Percentiles rank a stretch among this genome's conserved stretches.
Conservation (phyloP, 1,284 basidiomycete genomes). For the Xerocomus nothofagi region DNA sequence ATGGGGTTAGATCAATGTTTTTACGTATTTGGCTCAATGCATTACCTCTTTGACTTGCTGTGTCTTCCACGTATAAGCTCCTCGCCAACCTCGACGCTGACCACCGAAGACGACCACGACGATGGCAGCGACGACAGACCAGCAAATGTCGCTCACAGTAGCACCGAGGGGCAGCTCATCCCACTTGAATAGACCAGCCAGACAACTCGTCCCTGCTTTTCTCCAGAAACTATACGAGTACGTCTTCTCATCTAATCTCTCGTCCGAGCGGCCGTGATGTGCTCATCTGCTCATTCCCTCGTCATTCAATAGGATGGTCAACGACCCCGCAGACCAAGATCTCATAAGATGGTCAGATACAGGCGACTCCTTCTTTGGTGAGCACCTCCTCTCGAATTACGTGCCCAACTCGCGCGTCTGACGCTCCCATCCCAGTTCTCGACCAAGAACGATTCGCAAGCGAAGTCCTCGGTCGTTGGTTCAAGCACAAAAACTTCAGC, state of each 20-base stretch:
- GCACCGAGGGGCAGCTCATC: slow-evolving; percentile 41
- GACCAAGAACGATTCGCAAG: slow-evolving; percentile 92
- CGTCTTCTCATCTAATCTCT: slow-evolving; percentile 35
- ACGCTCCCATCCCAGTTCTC: slow-evolving; percentile 58
- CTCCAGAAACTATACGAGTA: slow-evolving; percentile 92
- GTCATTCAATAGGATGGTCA: slow-evolving; percentile 74
- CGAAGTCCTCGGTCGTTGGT: slow-evolving; percentile 90
- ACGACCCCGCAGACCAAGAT: slow-evolving; percentile 78
- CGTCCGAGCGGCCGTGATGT: slow-evolving; percentile 7
- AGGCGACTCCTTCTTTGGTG: slow-evolving; percentile 90
- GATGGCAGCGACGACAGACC: slow-evolving; percentile 33
- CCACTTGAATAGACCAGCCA: slow-evolving; percentile 51
- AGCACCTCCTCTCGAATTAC: slow-evolving; percentile 26
- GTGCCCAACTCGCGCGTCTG: slow-evolving; percentile 2
- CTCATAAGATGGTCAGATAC: slow-evolving; percentile 89
- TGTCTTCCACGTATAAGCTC: slow-evolving; percentile 13
- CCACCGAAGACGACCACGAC: slow-evolving; percentile 13
- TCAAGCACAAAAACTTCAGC: slow-evolving; percentile 95
- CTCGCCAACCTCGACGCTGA: neutral
- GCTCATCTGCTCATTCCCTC: slow-evolving; percentile 4
- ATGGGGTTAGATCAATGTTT: slow-evolving; percentile 5
- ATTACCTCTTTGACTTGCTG: slow-evolving; percentile 19
- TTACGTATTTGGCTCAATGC: slow-evolving; percentile 13
- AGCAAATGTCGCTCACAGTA: slow-evolving; percentile 56
- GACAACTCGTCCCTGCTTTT: slow-evolving; percentile 78